phyloP scores from a whole-genome alignment of 805 yeast species.

The Wickerhamiella allomyrinae region DNA sequence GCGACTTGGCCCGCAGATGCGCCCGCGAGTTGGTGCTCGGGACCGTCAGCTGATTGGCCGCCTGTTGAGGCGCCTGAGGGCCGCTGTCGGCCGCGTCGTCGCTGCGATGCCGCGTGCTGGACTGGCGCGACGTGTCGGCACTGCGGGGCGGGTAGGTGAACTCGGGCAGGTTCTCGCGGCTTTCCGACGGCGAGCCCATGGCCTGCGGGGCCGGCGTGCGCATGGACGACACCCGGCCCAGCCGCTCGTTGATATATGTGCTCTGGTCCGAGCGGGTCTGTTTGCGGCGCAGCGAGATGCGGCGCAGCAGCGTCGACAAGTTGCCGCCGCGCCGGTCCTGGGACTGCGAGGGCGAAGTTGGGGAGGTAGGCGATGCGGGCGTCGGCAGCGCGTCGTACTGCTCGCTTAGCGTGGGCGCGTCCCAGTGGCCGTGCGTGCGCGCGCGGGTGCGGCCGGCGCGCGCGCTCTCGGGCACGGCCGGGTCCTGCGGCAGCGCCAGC shows the following conservation, averaged over 20 bases:
- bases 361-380: not conserved
- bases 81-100: not conserved
- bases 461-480: constrained; percentile 1
- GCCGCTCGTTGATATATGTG: not conserved
- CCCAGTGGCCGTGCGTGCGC: constrained; percentile 11
- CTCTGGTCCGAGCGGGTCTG: not conserved
- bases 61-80: not conserved
- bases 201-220: not conserved
- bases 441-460: constrained; percentile 9
- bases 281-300: constrained; percentile 14
- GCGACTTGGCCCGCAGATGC: constrained; percentile 16
- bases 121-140: not conserved
- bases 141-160: not conserved
- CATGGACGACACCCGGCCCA: not conserved
- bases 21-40: not conserved
- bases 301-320: constrained; percentile 13
- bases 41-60: not conserved
- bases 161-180: not conserved
- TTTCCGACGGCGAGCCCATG: not conserved
- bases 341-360: not conserved
- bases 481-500: constrained; percentile 1
- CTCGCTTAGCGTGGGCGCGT: constrained; percentile 1
- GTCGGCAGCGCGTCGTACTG: constrained; percentile 3
- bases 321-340: constrained; percentile 3
- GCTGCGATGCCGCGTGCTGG: not conserved